Percentiles rank a stretch among this genome's conserved stretches.
Conservation (phyloP, 306 rosid genomes). For the Bauhinia variegata region DNA sequence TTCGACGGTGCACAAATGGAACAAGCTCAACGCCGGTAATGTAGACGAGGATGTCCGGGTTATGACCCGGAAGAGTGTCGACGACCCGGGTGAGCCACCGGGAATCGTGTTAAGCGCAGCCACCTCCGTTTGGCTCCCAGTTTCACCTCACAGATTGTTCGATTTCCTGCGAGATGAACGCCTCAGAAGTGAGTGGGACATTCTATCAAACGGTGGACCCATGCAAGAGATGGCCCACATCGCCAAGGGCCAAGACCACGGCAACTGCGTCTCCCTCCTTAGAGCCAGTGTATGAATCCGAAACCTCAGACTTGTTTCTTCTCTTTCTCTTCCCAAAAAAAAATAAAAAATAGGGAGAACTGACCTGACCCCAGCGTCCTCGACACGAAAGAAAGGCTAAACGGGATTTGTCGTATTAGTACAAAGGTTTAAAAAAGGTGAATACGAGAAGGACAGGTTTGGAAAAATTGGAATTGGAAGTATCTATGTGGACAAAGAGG, state of each 20-base stretch:
- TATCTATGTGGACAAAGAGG: constrained; percentile 43
- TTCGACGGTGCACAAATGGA: constrained; percentile 93
- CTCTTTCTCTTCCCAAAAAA: too few species aligned
- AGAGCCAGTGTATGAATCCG: constrained; percentile 65
- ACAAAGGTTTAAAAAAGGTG: constrained; percentile 39
- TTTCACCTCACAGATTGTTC: constrained; percentile 64
- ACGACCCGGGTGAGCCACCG: constrained; percentile 95
- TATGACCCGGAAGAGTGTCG: constrained; percentile 90
- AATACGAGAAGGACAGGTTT: too few species aligned
- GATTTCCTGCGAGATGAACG: constrained; percentile 84
- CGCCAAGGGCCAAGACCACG: constrained; percentile 87
- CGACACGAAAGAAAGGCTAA: constrained; percentile 14
- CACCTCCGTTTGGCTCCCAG: constrained; percentile 89
- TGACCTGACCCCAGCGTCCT: too few species aligned
- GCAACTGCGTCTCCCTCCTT: constrained; percentile 87
- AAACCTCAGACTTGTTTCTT: not conserved
- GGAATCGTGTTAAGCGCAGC: constrained; percentile 93
- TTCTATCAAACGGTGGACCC: constrained; percentile 93
- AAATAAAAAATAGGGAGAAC: too few species aligned
- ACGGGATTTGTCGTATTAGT: constrained; percentile 22
- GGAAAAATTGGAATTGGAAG: constrained; percentile 50
- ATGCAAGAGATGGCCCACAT: constrained; percentile 99
- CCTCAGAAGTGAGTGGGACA: constrained; percentile 94
- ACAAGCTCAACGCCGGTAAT: constrained; percentile 70
- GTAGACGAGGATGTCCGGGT: constrained; percentile 89